These are phyloP conservation scores for Collybia mongolica DNA, from an alignment of 768 basidiomycete genomes.

Conservation along the genomic window DNA sequence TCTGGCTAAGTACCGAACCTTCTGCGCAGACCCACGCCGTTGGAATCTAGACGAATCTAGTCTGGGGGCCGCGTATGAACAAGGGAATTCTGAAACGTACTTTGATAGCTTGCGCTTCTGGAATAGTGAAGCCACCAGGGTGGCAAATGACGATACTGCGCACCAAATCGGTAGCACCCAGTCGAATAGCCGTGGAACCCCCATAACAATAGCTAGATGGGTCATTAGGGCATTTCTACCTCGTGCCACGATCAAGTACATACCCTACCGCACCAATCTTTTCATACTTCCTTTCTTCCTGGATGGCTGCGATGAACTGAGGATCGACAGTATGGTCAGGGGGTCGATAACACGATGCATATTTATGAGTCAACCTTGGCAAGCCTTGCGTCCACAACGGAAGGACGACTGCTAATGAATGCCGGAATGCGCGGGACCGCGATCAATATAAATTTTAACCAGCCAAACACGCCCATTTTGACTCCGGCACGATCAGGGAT, in stretches of 20 bases:
- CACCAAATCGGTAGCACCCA: slow-evolving; percentile 16
- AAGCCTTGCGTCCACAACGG: slow-evolving; percentile 27
- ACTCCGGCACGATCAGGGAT: slow-evolving; percentile 32
- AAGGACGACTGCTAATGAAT: slow-evolving; percentile 28
- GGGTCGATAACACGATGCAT: background rate
- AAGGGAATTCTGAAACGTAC: slow-evolving; percentile 2
- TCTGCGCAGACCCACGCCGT: slow-evolving; percentile 23
- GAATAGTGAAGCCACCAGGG: slow-evolving; percentile 14
- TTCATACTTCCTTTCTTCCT: slow-evolving; percentile 35
- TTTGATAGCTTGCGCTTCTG: slow-evolving; percentile 18
- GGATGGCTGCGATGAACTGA: slow-evolving; percentile 33
- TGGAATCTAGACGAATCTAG: slow-evolving; percentile 11
- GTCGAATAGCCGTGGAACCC: slow-evolving; percentile 14
- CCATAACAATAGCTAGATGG: slow-evolving; percentile 21
- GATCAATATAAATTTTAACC: slow-evolving; percentile 25
- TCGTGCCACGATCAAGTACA: slow-evolving; percentile 2
- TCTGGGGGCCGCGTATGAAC: too few species aligned
- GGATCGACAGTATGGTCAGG: background rate
- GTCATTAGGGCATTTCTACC: background rate
- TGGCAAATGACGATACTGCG: slow-evolving; percentile 21
- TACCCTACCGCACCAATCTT: slow-evolving; percentile 41
- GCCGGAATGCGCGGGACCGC: slow-evolving; percentile 27
- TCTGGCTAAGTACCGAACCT: slow-evolving; percentile 6
- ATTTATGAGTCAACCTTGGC: slow-evolving; percentile 11
- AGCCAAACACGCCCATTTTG: slow-evolving; percentile 27